Conservation (phyloP, 1,139 yeast genomes). For the Wickerhamiella infanticola region DNA sequence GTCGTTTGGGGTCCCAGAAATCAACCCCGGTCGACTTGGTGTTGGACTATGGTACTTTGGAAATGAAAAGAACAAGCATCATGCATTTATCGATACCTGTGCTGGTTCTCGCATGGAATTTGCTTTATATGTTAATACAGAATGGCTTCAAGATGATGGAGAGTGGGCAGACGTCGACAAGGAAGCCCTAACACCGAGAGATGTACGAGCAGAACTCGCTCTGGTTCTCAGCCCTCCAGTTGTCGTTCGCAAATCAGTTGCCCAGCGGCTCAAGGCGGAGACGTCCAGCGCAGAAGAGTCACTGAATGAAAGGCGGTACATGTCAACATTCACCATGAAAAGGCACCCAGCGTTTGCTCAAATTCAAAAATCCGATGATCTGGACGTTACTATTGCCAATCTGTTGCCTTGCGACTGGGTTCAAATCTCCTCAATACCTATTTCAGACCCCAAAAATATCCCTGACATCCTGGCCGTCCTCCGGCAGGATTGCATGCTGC, state of each 20-base stretch:
- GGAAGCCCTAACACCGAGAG: conserved; percentile 11
- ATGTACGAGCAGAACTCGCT: conserved; percentile 21
- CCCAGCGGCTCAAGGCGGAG: conserved; percentile 15
- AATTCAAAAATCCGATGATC: conserved; percentile 7
- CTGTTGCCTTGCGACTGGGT: conserved; percentile 20
- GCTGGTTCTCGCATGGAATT: conserved; percentile 13
- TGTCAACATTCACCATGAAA: conserved; percentile 7
- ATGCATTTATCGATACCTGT: conserved; percentile 11
- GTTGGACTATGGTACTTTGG: conserved; percentile 21
- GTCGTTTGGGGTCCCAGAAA: conserved; percentile 20
- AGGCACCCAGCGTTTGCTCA: conserved; percentile 11
- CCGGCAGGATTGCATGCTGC: conserved; percentile 7
- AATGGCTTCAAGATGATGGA: conserved; percentile 18
- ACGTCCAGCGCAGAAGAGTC: conserved; percentile 2
- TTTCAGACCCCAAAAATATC: conserved; percentile 19
- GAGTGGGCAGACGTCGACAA: conserved; percentile 5
- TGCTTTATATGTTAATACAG: conserved; percentile 15
- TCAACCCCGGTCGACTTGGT: conserved; percentile 22
- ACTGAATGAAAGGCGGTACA: conserved; percentile 7
- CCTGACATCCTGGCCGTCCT: conserved; percentile 9
- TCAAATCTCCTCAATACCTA: conserved; percentile 19
- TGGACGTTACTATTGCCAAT: conserved; percentile 18
- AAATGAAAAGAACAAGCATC: background rate
- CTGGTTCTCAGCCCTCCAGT: conserved; percentile 22
- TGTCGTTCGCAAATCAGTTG: conserved; percentile 16